Conservation (phyloP, 805 yeast species). For the Hanseniaspora valbyensis region DNA sequence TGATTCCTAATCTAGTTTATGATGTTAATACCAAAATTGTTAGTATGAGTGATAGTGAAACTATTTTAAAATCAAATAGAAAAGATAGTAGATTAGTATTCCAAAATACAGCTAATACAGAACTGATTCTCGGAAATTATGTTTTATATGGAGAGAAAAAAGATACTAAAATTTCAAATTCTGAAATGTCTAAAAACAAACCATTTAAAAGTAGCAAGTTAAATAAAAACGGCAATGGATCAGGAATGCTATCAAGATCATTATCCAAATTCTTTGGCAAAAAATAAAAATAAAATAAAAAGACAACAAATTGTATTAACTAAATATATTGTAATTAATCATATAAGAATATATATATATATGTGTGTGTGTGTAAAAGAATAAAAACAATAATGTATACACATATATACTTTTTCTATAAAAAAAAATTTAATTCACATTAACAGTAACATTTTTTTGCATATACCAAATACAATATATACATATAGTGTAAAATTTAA, state of each 20-base stretch:
- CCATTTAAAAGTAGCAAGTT: too few species aligned
- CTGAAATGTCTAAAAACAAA: background rate
- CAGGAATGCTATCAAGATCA: conserved; percentile 6
- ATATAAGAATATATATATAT: too few species aligned
- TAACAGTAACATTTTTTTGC: too few species aligned
- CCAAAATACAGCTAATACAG: background rate
- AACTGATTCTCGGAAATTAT: conserved; percentile 3
- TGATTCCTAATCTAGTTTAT: background rate
- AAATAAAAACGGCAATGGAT: background rate
- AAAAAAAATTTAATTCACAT: too few species aligned
- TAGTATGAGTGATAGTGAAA: background rate
- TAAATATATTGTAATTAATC: conserved; percentile 32
- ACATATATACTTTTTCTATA: too few species aligned
- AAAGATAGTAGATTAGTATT: conserved; percentile 1
- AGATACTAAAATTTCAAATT: background rate
- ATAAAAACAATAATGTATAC: too few species aligned
- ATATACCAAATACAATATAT: too few species aligned
- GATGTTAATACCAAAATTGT: background rate
- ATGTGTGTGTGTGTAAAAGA: too few species aligned
- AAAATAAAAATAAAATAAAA: background rate
- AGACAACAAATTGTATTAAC: too few species aligned
- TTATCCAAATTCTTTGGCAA: conserved; percentile 8
- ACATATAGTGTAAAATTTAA: too few species aligned
- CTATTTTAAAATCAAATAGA: background rate
- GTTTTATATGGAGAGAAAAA: conserved; percentile 8